Base-by-base conservation (phyloP, 306 rosid species). In the Mimosa pudica region DNA sequence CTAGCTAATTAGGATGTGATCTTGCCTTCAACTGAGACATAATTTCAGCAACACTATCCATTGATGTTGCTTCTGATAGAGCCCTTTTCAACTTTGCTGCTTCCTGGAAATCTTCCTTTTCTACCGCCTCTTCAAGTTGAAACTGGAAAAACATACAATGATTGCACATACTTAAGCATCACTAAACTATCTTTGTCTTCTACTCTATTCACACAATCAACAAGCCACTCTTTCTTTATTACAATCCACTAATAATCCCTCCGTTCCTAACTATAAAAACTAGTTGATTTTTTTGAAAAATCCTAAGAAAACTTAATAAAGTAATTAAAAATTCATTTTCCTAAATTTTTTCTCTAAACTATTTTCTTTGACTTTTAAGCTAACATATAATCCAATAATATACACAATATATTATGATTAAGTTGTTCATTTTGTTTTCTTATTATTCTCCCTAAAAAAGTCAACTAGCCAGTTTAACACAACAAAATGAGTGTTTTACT, bases 101-200 rank as follows among this genome's bases (percentile, higher is more conserved):
- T 86, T 93, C 99, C 64, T 88, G 87, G 71, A 93, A 96, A 72
- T 96, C 98, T 82, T 96, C 92, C 77, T 91, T 96, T 85, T 93
- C 98, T 80, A 96, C 84, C 35, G 99, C 97, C 79, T 96, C 99
- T 82, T 96, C 99, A 46, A 96, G 97, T 91, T 93, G 97, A 88
- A 96, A 93, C 99, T 96, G 83, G 54, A 24, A 72, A 72, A 49
- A 35, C 38, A 75, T 10, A 69, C 52, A 64, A 69, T 67, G 64
- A 57, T 33, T 36, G 38, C 20, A 69, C 4, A 33, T 17, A 58
- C 51, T 18, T 24, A 30, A 57, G 18, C 13, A 38, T 62, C 51
- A 61, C 13, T 38, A 66, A 41, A 32, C 55, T 70, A 52, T 60
- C 76, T 49, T 24, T 16, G 62, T 32, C 36, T 38, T 70, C n/a